Conservation (phyloP, 192 early-diverging fungal species). For the Pilobolus umbonatus region DNA sequence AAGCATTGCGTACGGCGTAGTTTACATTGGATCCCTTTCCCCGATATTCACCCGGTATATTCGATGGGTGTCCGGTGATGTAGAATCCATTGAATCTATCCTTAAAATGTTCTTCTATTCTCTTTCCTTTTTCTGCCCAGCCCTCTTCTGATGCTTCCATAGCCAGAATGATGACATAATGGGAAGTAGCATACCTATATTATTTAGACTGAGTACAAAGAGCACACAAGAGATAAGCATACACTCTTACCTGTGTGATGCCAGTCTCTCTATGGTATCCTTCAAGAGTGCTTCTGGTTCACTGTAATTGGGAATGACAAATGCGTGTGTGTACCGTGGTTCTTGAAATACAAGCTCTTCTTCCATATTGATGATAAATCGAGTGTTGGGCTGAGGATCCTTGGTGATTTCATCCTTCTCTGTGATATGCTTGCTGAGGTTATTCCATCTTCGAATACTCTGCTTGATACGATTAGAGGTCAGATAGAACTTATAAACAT, state of each 20-base stretch:
- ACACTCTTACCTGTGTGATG: conserved; percentile 54
- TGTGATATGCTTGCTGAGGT: not conserved
- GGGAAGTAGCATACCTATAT: conserved; percentile 32
- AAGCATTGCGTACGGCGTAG: conserved; percentile 48
- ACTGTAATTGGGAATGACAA: conserved; percentile 67
- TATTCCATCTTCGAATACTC: conserved; percentile 38
- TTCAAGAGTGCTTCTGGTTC: conserved; percentile 60
- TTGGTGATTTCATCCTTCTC: not conserved
- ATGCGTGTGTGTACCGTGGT: conserved; percentile 46
- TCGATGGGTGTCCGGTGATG: conserved; percentile 60
- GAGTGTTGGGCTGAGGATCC: not conserved
- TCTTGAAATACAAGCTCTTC: not conserved
- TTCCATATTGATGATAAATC: not conserved
- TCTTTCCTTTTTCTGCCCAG: conserved; percentile 46
- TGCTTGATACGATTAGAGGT: conserved; percentile 36
- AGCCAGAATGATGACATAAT: conserved; percentile 57
- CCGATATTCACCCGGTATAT: conserved; percentile 61
- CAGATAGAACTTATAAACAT: conserved; percentile 42
- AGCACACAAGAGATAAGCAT: not conserved
- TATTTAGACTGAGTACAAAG: not conserved
- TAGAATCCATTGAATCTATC: conserved; percentile 61
- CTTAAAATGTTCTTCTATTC: conserved; percentile 46
- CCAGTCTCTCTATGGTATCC: conserved; percentile 62
- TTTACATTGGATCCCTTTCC: conserved; percentile 73
- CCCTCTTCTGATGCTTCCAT: conserved; percentile 67